Conservation (phyloP, 176 grass and related monocot genomes). For the Neostapfia colusana region DNA sequence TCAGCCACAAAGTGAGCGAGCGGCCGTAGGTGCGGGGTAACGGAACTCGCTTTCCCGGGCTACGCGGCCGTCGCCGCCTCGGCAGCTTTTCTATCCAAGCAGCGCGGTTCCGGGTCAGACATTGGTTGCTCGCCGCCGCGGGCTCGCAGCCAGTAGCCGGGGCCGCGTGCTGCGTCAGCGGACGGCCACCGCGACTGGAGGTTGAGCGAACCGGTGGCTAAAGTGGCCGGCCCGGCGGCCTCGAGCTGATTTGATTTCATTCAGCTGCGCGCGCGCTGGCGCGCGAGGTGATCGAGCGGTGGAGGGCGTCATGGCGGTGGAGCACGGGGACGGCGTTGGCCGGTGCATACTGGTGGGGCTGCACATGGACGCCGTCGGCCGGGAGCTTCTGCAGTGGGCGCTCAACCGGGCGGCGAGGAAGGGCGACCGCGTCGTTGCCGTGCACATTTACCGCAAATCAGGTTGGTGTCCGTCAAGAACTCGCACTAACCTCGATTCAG, state of each 20-base stretch:
- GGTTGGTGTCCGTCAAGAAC: slow-evolving; percentile 37
- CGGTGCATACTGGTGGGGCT: slow-evolving; percentile 77
- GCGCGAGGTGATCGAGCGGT: not conserved
- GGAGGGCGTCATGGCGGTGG: slow-evolving; percentile 32
- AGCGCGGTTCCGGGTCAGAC: slow-evolving; percentile 43
- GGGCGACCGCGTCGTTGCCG: slow-evolving; percentile 79
- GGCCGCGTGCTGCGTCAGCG: not conserved
- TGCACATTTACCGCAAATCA: slow-evolving; percentile 93
- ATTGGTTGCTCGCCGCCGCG: slow-evolving; percentile 37
- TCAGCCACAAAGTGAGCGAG: slow-evolving; percentile 12
- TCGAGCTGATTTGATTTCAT: slow-evolving; percentile 14
- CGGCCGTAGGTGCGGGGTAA: not conserved
- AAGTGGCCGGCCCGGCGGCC: not conserved
- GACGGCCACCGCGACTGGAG: slow-evolving; percentile 37
- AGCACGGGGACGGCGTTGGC: slow-evolving; percentile 48
- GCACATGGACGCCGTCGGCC: slow-evolving; percentile 78
- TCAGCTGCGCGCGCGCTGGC: not conserved
- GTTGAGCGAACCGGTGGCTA: slow-evolving; percentile 34
- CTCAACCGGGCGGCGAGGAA: slow-evolving; percentile 51
- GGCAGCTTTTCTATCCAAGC: slow-evolving; percentile 40
- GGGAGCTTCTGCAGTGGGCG: slow-evolving; percentile 74
- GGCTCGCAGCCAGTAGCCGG: not conserved
- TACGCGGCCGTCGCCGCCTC: slow-evolving; percentile 15
- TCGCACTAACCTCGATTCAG: slow-evolving; percentile 7
- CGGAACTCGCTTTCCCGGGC: slow-evolving; percentile 42